Conservation (phyloP, 2,329 filamentous ascomycete species). For the Ceratocystis destructans region DNA sequence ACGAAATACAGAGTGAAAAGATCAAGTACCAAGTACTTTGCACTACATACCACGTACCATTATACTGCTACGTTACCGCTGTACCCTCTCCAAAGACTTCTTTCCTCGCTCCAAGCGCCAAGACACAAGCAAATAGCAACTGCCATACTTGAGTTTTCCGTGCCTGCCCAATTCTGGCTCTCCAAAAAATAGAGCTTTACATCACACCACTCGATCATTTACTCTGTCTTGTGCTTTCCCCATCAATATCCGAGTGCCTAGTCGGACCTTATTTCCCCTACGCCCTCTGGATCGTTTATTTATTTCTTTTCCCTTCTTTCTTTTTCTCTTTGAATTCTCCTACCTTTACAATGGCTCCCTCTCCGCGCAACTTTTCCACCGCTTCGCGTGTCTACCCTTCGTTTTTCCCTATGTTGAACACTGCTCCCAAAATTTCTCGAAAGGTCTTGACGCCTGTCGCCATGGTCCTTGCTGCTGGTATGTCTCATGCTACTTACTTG, state of each 20-base stretch:
- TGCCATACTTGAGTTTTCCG: background rate
- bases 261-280: background rate
- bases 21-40: background rate
- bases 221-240: background rate
- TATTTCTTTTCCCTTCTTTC: background rate
- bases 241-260: background rate
- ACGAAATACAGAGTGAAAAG: background rate
- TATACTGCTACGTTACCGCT: background rate
- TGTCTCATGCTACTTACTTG: conserved; percentile 7
- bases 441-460: conserved; percentile 24
- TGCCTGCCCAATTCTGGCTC: background rate
- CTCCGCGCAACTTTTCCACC: conserved; percentile 23
- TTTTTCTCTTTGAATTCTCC: background rate
- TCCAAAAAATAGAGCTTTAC: conserved; percentile 2
- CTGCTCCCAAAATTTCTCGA: conserved; percentile 12
- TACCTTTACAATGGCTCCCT: conserved; percentile 17
- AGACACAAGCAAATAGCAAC: background rate
- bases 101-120: background rate
- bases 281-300: background rate
- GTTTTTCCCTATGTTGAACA: conserved; percentile 24
- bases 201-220: background rate
- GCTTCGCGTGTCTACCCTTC: conserved; percentile 24
- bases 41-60: background rate
- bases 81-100: background rate
- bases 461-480: conserved; percentile 26